Conservation (phyloP, 2,329 filamentous ascomycete species). For the Nigrograna mackinnonii region DNA sequence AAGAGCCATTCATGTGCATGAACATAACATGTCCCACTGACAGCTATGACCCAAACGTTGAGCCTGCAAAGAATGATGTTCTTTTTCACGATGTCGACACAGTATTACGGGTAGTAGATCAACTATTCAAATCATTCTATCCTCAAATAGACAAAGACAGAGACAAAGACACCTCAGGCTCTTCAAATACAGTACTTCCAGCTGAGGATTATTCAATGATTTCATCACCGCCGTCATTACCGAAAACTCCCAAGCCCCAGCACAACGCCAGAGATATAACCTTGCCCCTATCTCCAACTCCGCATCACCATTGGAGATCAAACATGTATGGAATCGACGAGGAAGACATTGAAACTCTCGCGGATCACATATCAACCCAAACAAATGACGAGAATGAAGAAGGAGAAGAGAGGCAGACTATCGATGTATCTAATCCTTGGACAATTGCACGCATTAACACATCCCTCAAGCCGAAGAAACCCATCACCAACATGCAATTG, state of each 20-base stretch:
- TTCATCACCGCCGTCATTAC: not conserved
- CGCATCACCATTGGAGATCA: constrained; percentile 29
- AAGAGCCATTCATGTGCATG: constrained; percentile 65
- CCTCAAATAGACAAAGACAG: constrained; percentile 15
- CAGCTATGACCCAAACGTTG: constrained; percentile 73
- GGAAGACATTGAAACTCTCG: constrained; percentile 32
- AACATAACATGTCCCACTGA: constrained; percentile 64
- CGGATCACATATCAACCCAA: constrained; percentile 3
- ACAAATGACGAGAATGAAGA: constrained; percentile 30
- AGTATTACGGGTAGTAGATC: constrained; percentile 48
- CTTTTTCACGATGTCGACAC: constrained; percentile 63
- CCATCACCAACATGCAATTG: constrained; percentile 18
- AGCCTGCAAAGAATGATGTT: constrained; percentile 73
- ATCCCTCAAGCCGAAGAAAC: constrained; percentile 17
- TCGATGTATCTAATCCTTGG: constrained; percentile 52
- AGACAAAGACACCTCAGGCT: too few species aligned
- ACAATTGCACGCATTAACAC: constrained; percentile 53
- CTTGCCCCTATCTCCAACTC: constrained; percentile 5
- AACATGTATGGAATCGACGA: constrained; percentile 45
- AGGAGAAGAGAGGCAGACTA: constrained; percentile 31
- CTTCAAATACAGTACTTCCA: not conserved
- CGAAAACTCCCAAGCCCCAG: not conserved
- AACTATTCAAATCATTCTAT: constrained; percentile 49
- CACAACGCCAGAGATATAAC: too few species aligned
- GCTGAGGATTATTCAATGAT: not conserved